Evolutionary conservation across 345 rosid genomes (phyloP), one percentile per base, ranked within the genome.

Genomic region (Fremontodendron californicum): DNA sequence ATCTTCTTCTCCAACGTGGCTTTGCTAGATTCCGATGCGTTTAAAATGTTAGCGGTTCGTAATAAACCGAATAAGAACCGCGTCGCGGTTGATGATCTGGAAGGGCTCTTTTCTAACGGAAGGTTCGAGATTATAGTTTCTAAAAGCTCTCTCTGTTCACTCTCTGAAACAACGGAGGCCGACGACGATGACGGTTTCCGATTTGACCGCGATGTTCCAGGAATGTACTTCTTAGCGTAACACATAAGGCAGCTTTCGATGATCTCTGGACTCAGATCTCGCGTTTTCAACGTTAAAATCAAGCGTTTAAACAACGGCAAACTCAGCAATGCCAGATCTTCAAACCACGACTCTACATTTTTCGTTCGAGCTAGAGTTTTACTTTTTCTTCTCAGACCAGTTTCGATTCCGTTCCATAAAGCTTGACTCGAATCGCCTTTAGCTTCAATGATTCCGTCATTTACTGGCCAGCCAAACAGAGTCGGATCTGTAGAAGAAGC

Each of bases 381-480:
- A 57, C 89, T 65, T 7, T 82, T 88, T 61, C 89, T 65, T 7
- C 90, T 83, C 35, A 78, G 49, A 46, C 78, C 86, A 27, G 85
- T 80, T 45, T 93, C 93, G 58, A 88, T 88, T 33, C 90, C 93
- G 61, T 89, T 81, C 91, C 91, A 87, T 33, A 86, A 79, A 2
- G 85, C 83, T 58, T 82, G 86, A 68, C 79, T 85, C 64, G 88
- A 74, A 15, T 81, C 43, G 1, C 78, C 66, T 69, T 57, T 68
- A 6, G 79, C 84, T 37, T 82, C 83, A 2, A 39, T 15, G 43
- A 18, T 19, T 25, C 77, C 88, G 39, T 88, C 94, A 71, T 75
- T 90, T 6, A 96, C 94, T 0, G 99, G 99, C 99, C 99, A 96
- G 23, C 99, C 99, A 65, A 92, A 92, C 71, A 92, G 80, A 1